phyloP scores from a whole-genome alignment of 2,329 filamentous ascomycete species.

The Xenoacremonium recifei region DNA sequence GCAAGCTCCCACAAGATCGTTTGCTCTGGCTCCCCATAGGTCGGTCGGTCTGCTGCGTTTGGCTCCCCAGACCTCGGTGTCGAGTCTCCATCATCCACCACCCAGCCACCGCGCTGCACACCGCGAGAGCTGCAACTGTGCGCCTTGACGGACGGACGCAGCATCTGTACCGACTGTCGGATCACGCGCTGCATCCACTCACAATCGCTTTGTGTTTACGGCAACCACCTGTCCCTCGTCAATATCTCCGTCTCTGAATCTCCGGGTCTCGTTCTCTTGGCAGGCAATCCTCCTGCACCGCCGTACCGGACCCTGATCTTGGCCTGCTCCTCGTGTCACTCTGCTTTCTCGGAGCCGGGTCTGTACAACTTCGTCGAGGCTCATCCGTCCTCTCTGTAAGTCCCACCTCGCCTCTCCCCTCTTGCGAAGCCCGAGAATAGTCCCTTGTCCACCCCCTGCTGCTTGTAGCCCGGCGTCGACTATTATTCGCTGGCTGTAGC shows the following conservation, averaged over 20 bases:
- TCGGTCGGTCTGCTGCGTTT: too few relatives aligned
- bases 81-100: too few relatives aligned
- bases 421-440: constrained; percentile 2
- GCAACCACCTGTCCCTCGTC: too few relatives aligned
- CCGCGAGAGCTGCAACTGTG: too few relatives aligned
- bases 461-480: background rate
- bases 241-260: constrained; percentile 9
- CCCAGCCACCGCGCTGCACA: too few relatives aligned
- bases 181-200: too few relatives aligned
- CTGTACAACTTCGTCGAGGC: constrained; percentile 10
- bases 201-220: too few relatives aligned
- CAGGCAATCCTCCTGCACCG: constrained; percentile 11
- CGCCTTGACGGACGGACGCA: too few relatives aligned
- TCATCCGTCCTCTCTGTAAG: constrained; percentile 10
- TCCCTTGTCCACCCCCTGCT: background rate
- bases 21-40: too few relatives aligned
- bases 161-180: too few relatives aligned
- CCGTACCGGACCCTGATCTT: constrained; percentile 8
- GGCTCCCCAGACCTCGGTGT: too few relatives aligned
- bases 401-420: constrained; percentile 9
- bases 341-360: constrained; percentile 4
- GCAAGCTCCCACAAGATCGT: too few relatives aligned
- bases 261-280: constrained; percentile 11
- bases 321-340: constrained; percentile 10
- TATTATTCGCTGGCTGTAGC: background rate